Evolutionary conservation across 2,329 filamentous ascomycete genomes (phyloP), one percentile per base, ranked within the genome.

Genomic region (Calonectria crousiana): DNA sequence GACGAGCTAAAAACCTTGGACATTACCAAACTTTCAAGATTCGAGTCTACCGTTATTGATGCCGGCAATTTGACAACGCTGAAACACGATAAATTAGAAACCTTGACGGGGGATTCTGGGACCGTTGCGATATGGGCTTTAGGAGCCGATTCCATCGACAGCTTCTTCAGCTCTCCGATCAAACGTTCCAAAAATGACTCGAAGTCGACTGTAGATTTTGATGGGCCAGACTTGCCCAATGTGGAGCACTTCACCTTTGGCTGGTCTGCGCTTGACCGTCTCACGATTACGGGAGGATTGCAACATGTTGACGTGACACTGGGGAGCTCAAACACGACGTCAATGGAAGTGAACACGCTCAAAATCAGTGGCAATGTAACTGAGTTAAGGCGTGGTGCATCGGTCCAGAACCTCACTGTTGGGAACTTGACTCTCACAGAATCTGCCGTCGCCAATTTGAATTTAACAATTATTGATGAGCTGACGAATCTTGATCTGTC

Each of bases 161-260:
- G 73, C 47, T 76, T 68, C 34, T 76, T 68, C 62, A 74, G 51
- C 10, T 68, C 73, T 36, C 75, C 75, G 6, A 32, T 76, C 3
- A 28, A 26, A 16, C 13, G 53, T 2, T 4, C 49, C 6, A 10
- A 14, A 4, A 41, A 36, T 5, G 6, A 5, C 6, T 8, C 11
- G 13, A 10, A n/a, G 6, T 23, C 47, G 0, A 6, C 6, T 11
- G 32, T 65, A 1, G 1, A 14, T 0, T 53, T 75, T 13, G 3
- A 44, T 2, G 51, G 51, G 4, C 6, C 23, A 2, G 5, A 16
- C 2, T 20, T 74, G 10, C 75, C 75, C 6, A 75, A 74, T 6
- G 6, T 76, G 20, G 67, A 56, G 20, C 67, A 70, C 13, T 28
- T 76, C 18, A 76, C 67, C 6, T 28, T 76, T 23, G 75, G 75